Base-by-base conservation (phyloP, 805 yeast species). In the Ogataea degrootiae region DNA sequence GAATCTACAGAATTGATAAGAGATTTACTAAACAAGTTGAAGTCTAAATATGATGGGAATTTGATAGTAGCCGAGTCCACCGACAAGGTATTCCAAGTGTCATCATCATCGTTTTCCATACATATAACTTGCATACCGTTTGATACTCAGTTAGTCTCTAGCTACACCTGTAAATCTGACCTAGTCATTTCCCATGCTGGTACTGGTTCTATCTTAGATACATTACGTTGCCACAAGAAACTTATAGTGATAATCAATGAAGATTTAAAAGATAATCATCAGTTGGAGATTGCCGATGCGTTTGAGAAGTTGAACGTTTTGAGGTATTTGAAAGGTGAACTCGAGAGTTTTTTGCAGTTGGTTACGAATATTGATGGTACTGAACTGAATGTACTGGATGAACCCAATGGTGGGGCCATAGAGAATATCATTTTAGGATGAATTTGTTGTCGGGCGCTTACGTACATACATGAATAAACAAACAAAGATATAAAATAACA, bases 131-230 rank as follows among this genome's bases (percentile, higher is more conserved):
- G 85, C 3, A 68, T 83, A 29, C 67, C 65, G 4, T 77, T 78
- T 55, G 73, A 77, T 9, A 57, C 67, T 4, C 62, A 73, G 12
- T 50, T 68, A 36, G 68, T 79, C 23, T 59, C 56, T 3, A 57
- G 64, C 0, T 71, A 73, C 48, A 77, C 88, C 2, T 41, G 55
- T 0, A 36, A 59, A 1, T 71, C 82, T 2, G 80, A 80, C 43
- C 55, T 88, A 39, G 87, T 92, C 11, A 75, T 94, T 12, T 82
- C 96, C 0, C 98, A 94, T 62, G 97, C 96, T 0, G 85, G 85
- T 1, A 88, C 98, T 0, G 99, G 99, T 2, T 87, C 97, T 0
- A 86, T 92, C 7, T 64, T 94, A 26, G 99, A 92, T 58, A 75
- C 87, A 0, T 65, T 89, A 35, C 72, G 94, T 21, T 59, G 59